phyloP scores from a whole-genome alignment of 2,329 filamentous ascomycete genomes.

The Paracoccidioides lutzii region DNA sequence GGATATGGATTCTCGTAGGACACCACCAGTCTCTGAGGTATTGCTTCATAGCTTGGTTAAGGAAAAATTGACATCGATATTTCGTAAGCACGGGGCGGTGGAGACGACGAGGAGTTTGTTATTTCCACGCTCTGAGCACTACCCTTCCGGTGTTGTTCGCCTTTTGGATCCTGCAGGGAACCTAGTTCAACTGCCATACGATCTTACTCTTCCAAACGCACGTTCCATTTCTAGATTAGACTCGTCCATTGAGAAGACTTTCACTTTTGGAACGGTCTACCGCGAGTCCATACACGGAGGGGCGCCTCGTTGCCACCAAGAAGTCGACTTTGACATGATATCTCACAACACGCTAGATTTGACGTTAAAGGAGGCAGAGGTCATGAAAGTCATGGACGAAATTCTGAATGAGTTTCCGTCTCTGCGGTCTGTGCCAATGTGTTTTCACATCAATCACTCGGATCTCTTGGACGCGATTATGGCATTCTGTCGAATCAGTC shows the following conservation, averaged over 20 bases:
- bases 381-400: constrained; percentile 88
- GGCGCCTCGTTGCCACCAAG: constrained; percentile 68
- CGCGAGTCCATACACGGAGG: constrained; percentile 65
- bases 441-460: constrained; percentile 81
- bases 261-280: constrained; percentile 79
- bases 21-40: constrained; percentile 39
- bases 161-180: constrained; percentile 73
- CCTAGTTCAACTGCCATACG: constrained; percentile 86
- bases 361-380: constrained; percentile 81
- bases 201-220: constrained; percentile 80
- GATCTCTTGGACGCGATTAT: constrained; percentile 79
- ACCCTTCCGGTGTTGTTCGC: constrained; percentile 60
- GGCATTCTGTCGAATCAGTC: constrained; percentile 70
- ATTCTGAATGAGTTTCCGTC: constrained; percentile 70
- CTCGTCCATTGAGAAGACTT: constrained; percentile 58
- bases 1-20: constrained; percentile 52
- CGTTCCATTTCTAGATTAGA: constrained; percentile 60
- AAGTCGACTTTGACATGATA: constrained; percentile 95
- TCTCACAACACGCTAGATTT: constrained; percentile 69
- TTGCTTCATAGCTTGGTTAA: constrained; percentile 63
- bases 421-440: constrained; percentile 59
- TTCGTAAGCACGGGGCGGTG: constrained; percentile 78
- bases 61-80: constrained; percentile 61
- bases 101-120: constrained; percentile 62
- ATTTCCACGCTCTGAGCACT: constrained; percentile 72